Evolutionary conservation across 2,329 filamentous ascomycete genomes (phyloP).

Genomic region (Aspergillus luchuensis): DNA sequence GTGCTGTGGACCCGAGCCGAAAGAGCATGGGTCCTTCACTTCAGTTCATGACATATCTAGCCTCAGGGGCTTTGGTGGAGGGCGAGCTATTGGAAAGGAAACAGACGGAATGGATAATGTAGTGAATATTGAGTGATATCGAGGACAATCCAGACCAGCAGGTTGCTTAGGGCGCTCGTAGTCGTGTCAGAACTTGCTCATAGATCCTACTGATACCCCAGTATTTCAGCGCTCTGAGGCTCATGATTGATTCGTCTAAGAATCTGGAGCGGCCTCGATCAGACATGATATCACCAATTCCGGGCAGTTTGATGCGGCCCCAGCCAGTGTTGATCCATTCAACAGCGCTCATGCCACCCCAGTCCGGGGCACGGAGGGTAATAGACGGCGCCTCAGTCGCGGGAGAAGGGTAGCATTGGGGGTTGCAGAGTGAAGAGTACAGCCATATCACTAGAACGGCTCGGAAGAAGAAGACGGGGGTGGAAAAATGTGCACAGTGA

Average conservation of each 20-base stretch:
- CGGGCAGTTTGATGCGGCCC: slow-evolving; percentile 2
- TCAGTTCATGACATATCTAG: too few relatives aligned
- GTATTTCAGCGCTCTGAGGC: neutral
- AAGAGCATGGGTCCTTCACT: too few relatives aligned
- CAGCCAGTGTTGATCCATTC: slow-evolving; percentile 1
- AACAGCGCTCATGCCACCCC: neutral
- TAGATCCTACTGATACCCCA: slow-evolving; percentile 8
- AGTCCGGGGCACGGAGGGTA: neutral
- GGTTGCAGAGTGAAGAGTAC: neutral
- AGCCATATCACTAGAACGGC: neutral
- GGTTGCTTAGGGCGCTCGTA: neutral
- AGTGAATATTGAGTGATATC: neutral
- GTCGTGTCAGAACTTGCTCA: neutral
- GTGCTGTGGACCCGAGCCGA: too few relatives aligned
- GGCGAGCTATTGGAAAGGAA: too few relatives aligned
- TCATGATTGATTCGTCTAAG: neutral
- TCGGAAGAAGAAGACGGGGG: neutral
- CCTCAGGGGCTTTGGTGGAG: too few relatives aligned
- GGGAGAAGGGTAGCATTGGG: neutral
- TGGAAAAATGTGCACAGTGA: neutral
- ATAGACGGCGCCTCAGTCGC: neutral
- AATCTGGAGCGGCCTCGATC: neutral
- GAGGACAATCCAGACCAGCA: neutral
- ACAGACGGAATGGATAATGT: neutral
- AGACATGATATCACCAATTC: slow-evolving; percentile 1